Evolutionary conservation across 2,329 filamentous ascomycete species (phyloP), one percentile per base, ranked within the genome.

Genomic region (Talaromyces sp.): DNA sequence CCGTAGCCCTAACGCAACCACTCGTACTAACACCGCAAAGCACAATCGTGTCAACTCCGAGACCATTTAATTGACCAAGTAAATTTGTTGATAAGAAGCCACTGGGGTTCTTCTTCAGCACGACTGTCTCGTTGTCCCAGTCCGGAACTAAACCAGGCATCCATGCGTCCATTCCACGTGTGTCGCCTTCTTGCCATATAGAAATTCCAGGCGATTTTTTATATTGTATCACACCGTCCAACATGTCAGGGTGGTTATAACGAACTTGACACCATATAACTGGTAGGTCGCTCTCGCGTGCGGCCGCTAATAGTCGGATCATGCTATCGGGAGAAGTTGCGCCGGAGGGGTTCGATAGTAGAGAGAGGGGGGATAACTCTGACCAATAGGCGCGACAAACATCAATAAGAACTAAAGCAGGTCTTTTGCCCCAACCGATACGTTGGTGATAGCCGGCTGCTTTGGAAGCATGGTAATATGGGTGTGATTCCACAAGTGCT

Each of bases 401-500:
- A 52, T 52, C 48, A 16, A 52, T 52, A 31, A 52, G 48, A n/a
- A 52, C 27, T 9, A 33, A 10, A 13, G 48, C 27, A n/a, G 48
- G 48, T n/a, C 33, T 52, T 33, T 3, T n/a, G 2, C 48, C 48
- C 48, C 48, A 52, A 1, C 48, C 48, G 11, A 52, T 52, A 10
- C 48, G 48, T 52, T 33, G 48, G 14, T 52, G 27, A 3, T 52
- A 52, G 8, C 48, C 48, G 22, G 48, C 48, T 10, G 48, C 48
- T 52, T 33, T 52, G 24, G 48, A 52, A n/a, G 48, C 27, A n/a
- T 52, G 7, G 27, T 52, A 31, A 33, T n/a, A 52, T 2, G 48
- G 48, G 48, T 52, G 48, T 33, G 48, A 52, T 52, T 52, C 48
- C 24, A 52, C 48, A 52, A 52, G 48, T 33, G 48, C 48, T 33